Conservation (phyloP, 331 rosid species). For the Saraca asoca region DNA sequence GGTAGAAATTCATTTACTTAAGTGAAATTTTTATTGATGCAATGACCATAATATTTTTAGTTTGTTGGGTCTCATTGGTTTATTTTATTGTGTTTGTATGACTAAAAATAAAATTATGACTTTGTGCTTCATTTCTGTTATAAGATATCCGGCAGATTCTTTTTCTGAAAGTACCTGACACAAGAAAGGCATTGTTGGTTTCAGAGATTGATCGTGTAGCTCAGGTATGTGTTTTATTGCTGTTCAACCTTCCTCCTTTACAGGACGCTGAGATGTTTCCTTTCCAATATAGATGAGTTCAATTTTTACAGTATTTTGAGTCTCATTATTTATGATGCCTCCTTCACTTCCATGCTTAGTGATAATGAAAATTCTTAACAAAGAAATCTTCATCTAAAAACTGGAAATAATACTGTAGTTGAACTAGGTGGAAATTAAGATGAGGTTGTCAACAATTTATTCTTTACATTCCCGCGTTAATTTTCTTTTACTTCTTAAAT, state of each 20-base stretch:
- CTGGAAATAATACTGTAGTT: conserved; percentile 13
- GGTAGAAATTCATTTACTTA: conserved; percentile 52
- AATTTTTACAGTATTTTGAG: not conserved
- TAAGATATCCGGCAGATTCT: conserved; percentile 88
- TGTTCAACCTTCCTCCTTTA: conserved; percentile 19
- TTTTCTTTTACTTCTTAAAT: too few species aligned
- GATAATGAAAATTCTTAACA: conserved; percentile 11
- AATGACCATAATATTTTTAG: not conserved
- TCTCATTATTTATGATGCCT: conserved; percentile 11
- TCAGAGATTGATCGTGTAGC: conserved; percentile 93
- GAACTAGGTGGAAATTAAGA: not conserved
- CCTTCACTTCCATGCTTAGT: conserved; percentile 17
- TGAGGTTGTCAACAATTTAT: not conserved
- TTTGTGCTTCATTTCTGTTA: conserved; percentile 44
- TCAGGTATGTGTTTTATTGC: conserved; percentile 53
- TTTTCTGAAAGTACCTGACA: conserved; percentile 86
- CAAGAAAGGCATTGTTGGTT: conserved; percentile 69
- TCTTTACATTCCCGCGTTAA: too few species aligned
- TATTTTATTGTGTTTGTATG: conserved; percentile 19
- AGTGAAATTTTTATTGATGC: conserved; percentile 22
- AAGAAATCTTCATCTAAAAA: conserved; percentile 1
- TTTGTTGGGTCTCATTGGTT: conserved; percentile 18
- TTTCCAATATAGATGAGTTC: conserved; percentile 7
- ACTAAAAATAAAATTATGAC: conserved; percentile 35
- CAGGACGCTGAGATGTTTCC: conserved; percentile 9